Conservation (phyloP, 768 basidiomycete genomes). For the Phallus indusiatus region DNA sequence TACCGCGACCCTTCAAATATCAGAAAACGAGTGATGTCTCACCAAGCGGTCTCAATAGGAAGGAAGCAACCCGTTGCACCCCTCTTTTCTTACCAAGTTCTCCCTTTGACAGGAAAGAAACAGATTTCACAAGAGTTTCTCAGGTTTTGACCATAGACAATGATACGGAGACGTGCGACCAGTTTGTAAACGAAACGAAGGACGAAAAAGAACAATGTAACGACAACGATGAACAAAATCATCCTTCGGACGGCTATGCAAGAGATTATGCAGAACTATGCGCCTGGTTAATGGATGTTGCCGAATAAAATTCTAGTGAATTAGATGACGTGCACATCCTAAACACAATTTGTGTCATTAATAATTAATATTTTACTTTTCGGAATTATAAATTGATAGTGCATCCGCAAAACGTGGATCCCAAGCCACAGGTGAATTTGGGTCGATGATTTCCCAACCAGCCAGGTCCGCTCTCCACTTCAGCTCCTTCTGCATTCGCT, state of each 20-base stretch:
- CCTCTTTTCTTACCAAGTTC: neutral
- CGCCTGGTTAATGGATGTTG: constrained; percentile 56
- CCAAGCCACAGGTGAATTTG: constrained; percentile 60
- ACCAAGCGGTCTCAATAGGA: neutral
- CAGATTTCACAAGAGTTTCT: neutral
- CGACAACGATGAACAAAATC: constrained; percentile 16
- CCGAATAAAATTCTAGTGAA: constrained; percentile 8
- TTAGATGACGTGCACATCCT: neutral
- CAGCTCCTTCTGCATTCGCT: constrained; percentile 82
- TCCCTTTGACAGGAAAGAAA: neutral
- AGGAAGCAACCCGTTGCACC: too few species aligned
- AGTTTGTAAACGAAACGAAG: neutral
- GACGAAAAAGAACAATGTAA: neutral
- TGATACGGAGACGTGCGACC: too few species aligned
- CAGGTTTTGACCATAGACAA: too few species aligned
- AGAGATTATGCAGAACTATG: constrained; percentile 48
- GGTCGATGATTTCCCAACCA: constrained; percentile 72
- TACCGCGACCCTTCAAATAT: neutral
- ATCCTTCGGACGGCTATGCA: constrained; percentile 30
- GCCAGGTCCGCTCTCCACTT: constrained; percentile 72
- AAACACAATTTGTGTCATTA: too few species aligned
- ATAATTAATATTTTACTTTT: neutral
- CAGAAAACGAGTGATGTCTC: neutral
- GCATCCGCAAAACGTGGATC: constrained; percentile 58
- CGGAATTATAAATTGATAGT: constrained; percentile 45